Evolutionary conservation across 2,329 filamentous ascomycete species (phyloP).

Genomic region (Diaporthe citri): DNA sequence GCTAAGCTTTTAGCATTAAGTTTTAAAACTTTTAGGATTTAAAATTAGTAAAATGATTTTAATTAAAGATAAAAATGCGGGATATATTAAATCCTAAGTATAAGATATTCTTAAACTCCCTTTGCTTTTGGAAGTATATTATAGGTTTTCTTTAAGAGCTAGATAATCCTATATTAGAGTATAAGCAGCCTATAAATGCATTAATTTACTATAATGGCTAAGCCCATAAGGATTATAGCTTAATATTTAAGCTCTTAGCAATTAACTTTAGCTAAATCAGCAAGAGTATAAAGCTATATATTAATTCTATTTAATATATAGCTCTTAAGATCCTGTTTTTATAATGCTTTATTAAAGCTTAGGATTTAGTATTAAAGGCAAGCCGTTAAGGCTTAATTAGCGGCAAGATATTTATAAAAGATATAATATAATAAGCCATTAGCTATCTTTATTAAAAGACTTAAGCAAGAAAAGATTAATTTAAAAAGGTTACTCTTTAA

Average conservation of each 20-base stretch:
- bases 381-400: no score
- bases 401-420: no score
- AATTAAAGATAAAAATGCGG: not conserved
- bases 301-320: no score
- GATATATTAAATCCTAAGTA: not conserved
- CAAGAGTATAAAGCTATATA: not conserved
- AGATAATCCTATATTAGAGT: not conserved
- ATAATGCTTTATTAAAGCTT: no score
- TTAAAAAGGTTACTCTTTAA: no score
- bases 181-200: not conserved
- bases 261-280: not conserved
- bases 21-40: not conserved
- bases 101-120: not conserved
- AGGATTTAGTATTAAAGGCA: no score
- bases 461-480: no score
- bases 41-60: not conserved
- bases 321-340: no score
- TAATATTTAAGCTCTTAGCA: not conserved
- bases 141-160: no score
- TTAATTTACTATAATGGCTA: not conserved
- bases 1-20: not conserved
- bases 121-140: not conserved
- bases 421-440: no score
- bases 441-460: no score
- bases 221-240: not conserved